Percentiles rank a stretch among this genome's conserved stretches.
Conservation (phyloP, 139 green algal genomes). For the Chlorella vulgaris region DNA sequence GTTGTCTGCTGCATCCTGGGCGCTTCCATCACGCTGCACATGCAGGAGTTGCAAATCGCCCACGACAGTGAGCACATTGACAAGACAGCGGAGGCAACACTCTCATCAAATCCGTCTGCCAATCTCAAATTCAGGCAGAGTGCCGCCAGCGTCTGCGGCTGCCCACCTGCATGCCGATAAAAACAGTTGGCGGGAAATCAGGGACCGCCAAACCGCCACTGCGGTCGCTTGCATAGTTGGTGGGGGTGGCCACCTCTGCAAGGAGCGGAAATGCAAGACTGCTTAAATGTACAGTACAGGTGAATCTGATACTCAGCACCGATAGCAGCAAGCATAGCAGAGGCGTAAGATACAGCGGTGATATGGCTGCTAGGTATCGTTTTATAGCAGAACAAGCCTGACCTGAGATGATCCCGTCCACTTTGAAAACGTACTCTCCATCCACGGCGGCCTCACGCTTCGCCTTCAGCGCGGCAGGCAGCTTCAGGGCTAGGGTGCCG, state of each 20-base stretch:
- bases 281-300: background rate
- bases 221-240: conserved; percentile 1
- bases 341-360: no score
- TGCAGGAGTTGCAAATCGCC: background rate
- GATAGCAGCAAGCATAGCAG: no score
- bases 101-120: background rate
- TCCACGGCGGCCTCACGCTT: background rate
- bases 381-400: no score
- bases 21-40: conserved; percentile 1
- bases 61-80: background rate
- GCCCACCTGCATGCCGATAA: conserved; percentile 21
- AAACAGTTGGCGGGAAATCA: conserved; percentile 13
- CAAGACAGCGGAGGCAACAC: background rate
- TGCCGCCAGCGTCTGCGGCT: no score
- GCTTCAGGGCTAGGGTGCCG: conserved; percentile 28
- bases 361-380: no score
- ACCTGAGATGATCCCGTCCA: conserved; percentile 9
- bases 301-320: no score
- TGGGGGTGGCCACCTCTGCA: conserved; percentile 13
- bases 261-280: background rate
- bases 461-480: conserved; percentile 1
- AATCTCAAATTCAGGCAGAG: no score
- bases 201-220: conserved; percentile 3
- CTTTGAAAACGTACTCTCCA: background rate
- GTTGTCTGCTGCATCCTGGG: background rate